Conservation (phyloP, 2,329 filamentous ascomycete genomes). For the Fusarium hostae region DNA sequence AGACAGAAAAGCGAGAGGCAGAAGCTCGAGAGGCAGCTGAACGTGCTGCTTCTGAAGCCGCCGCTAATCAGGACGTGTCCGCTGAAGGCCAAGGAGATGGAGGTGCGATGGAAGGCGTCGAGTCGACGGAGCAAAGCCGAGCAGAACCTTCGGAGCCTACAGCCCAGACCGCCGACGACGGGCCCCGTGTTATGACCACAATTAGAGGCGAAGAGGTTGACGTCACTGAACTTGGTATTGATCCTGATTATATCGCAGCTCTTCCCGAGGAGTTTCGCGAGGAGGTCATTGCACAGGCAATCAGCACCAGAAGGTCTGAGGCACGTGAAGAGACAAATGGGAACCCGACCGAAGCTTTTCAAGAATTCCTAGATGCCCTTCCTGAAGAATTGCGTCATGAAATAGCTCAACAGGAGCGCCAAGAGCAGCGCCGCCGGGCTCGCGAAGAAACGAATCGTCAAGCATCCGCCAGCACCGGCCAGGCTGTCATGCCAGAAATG, state of each 20-base stretch:
- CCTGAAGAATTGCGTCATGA: constrained; percentile 91
- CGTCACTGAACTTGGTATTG: constrained; percentile 93
- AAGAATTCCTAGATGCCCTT: constrained; percentile 92
- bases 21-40: constrained; percentile 71
- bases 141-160: constrained; percentile 47
- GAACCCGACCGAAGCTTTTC: constrained; percentile 85
- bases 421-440: constrained; percentile 87
- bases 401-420: constrained; percentile 88
- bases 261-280: constrained; percentile 96
- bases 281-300: constrained; percentile 92
- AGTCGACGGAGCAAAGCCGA: constrained; percentile 58
- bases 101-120: constrained; percentile 81
- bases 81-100: constrained; percentile 34
- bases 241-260: constrained; percentile 93
- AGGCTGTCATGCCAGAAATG: constrained; percentile 76
- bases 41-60: constrained; percentile 69
- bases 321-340: constrained; percentile 76
- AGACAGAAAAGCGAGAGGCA: constrained; percentile 74
- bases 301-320: constrained; percentile 83
- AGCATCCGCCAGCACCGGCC: constrained; percentile 64
- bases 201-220: constrained; percentile 90
- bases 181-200: constrained; percentile 77
- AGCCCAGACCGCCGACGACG: constrained; percentile 38
- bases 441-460: constrained; percentile 82
- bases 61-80: constrained; percentile 34